A percentile compares a stretch with the other conserved stretches of the same genome.
These are phyloP conservation scores for Stemphylium vesicarium DNA, from an alignment of 2,329 filamentous ascomycete genomes.

Conservation along the genomic window DNA sequence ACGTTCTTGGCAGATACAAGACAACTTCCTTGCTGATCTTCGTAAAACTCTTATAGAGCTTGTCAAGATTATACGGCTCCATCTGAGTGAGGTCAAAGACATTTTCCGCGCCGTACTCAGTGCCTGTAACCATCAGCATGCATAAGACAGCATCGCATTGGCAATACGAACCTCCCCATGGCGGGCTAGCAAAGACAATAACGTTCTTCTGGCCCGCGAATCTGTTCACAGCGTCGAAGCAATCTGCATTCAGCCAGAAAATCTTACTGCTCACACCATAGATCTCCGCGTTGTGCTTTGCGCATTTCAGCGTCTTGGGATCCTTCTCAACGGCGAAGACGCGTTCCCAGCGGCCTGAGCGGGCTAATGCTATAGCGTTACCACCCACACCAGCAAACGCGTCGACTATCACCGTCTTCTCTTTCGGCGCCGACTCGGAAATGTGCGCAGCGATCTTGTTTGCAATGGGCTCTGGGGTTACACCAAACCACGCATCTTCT, in stretches of 20 bases:
- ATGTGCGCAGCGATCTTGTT: slow-evolving; percentile 76
- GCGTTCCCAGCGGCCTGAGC: slow-evolving; percentile 76
- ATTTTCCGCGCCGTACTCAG: slow-evolving; percentile 66
- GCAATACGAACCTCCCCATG: slow-evolving; percentile 70
- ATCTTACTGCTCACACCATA: slow-evolving; percentile 82
- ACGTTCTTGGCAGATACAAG: slow-evolving; percentile 77
- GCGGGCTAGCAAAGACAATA: slow-evolving; percentile 74
- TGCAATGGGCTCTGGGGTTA: slow-evolving; percentile 84
- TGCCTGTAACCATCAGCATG: slow-evolving; percentile 53
- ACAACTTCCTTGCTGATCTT: slow-evolving; percentile 61
- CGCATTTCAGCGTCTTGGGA: slow-evolving; percentile 79
- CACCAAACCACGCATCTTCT: slow-evolving; percentile 93
- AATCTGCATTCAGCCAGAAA: slow-evolving; percentile 86
- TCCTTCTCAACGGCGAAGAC: slow-evolving; percentile 92
- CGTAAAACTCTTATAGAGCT: slow-evolving; percentile 50
- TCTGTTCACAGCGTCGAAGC: slow-evolving; percentile 72
- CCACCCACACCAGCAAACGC: slow-evolving; percentile 91
- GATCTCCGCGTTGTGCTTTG: slow-evolving; percentile 86
- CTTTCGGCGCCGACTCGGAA: slow-evolving; percentile 58
- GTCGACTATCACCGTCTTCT: slow-evolving; percentile 77
- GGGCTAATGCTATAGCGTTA: slow-evolving; percentile 93
- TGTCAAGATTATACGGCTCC: slow-evolving; percentile 77
- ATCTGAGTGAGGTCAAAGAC: slow-evolving; percentile 86
- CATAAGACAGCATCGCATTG: not conserved
- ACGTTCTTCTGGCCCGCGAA: slow-evolving; percentile 59